These are phyloP conservation scores for Cinchona pubescens DNA, from an alignment of 257 asterid genomes.

Conservation along the genomic window DNA sequence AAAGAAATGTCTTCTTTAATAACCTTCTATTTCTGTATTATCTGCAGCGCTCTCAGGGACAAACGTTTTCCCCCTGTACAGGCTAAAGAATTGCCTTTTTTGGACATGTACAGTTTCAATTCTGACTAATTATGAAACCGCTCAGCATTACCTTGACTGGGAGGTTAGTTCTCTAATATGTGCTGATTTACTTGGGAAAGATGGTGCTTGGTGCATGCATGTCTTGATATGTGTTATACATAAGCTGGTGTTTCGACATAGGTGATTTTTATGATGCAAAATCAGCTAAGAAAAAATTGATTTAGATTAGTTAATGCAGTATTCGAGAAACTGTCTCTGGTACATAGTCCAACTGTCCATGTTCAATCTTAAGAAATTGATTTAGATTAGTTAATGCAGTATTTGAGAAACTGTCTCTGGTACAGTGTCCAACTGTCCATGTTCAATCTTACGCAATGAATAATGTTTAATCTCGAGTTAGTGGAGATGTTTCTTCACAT, in stretches of 20 bases:
- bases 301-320: background rate
- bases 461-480: background rate
- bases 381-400: background rate
- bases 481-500: background rate
- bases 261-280: background rate
- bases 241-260: background rate
- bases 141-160: slow-evolving; percentile 85
- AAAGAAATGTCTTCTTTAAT: background rate
- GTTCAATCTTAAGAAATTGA: background rate
- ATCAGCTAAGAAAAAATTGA: background rate
- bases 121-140: slow-evolving; percentile 79
- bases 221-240: background rate
- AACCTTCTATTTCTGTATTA: slow-evolving; percentile 11
- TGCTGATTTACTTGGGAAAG: background rate
- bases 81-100: slow-evolving; percentile 75
- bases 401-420: background rate
- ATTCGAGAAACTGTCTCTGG: background rate
- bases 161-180: slow-evolving; percentile 58
- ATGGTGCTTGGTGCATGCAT: background rate
- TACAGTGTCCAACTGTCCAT: too few species aligned
- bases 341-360: too few species aligned
- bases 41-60: slow-evolving; percentile 86
- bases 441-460: background rate
- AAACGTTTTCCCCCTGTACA: slow-evolving; percentile 91
- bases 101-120: slow-evolving; percentile 96